These are phyloP conservation scores for Ceriops decandra DNA, from an alignment of 345 rosid species.

Conservation along the genomic window DNA sequence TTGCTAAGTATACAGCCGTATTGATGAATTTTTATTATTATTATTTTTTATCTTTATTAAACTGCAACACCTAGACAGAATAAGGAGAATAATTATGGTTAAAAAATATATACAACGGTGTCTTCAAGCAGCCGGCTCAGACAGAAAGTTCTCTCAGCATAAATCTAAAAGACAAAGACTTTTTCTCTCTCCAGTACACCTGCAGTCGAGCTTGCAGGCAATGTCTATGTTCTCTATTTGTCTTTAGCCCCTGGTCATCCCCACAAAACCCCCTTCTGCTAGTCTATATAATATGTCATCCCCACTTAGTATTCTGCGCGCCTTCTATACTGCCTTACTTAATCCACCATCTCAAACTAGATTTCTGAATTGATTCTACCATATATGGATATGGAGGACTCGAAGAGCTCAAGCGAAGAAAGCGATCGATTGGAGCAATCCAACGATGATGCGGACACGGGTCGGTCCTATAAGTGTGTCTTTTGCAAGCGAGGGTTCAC, in stretches of 20 bases:
- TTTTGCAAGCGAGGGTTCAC: constrained; percentile 32
- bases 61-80: constrained; percentile 13
- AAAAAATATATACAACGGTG: background rate
- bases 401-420: constrained; percentile 20
- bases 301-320: background rate
- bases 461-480: constrained; percentile 24
- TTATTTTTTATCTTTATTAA: background rate
- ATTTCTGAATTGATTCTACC: background rate
- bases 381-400: background rate
- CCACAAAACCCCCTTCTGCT: background rate
- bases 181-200: constrained; percentile 10
- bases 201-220: background rate
- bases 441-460: constrained; percentile 8
- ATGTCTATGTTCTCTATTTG: constrained; percentile 5
- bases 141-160: constrained; percentile 14
- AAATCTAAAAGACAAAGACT: constrained; percentile 13
- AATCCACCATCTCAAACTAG: background rate
- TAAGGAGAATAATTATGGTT: background rate
- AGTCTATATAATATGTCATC: constrained; percentile 1
- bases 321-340: background rate
- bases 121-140: constrained; percentile 15
- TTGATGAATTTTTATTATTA: too few relatives aligned
- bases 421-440: constrained; percentile 7
- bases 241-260: background rate
- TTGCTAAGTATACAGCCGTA: too few relatives aligned